These are phyloP conservation scores for Suillus spraguei DNA, from an alignment of 768 basidiomycete species.

Conservation along the genomic window DNA sequence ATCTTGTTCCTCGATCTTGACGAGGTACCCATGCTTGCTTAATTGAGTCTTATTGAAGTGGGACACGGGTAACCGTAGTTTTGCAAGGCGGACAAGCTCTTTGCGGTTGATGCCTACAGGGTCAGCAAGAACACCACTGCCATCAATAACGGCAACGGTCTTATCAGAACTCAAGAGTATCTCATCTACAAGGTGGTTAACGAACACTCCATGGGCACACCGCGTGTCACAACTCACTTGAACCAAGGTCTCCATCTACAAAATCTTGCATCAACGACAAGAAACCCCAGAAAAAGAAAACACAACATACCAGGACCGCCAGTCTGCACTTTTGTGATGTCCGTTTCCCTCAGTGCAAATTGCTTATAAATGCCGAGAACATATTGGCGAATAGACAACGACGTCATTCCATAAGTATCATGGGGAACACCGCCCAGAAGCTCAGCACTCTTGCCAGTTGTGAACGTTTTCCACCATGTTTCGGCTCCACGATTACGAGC, in stretches of 20 bases:
- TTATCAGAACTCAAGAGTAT: slow-evolving; percentile 95
- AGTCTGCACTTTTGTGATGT: slow-evolving; percentile 97
- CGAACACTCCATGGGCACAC: not conserved
- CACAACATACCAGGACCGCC: slow-evolving; percentile 89
- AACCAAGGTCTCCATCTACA: slow-evolving; percentile 92
- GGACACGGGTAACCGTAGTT: slow-evolving; percentile 73
- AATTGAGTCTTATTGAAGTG: slow-evolving; percentile 86
- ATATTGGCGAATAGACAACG: slow-evolving; percentile 92
- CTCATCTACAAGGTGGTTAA: slow-evolving; percentile 61
- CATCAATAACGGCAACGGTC: slow-evolving; percentile 93
- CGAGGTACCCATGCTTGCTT: slow-evolving; percentile 90
- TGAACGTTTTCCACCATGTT: slow-evolving; percentile 99
- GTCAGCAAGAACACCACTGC: slow-evolving; percentile 93
- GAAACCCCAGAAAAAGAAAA: too few relatives aligned
- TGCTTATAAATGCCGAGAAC: slow-evolving; percentile 94
- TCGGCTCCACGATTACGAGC: slow-evolving; percentile 88
- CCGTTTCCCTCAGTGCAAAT: slow-evolving; percentile 89
- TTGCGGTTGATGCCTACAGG: slow-evolving; percentile 83
- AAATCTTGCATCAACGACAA: too few relatives aligned
- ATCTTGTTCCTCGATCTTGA: slow-evolving; percentile 93
- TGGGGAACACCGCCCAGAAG: slow-evolving; percentile 93
- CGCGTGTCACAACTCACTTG: slow-evolving; percentile 52
- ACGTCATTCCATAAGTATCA: slow-evolving; percentile 92
- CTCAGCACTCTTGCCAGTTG: slow-evolving; percentile 91
- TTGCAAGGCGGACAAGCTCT: slow-evolving; percentile 91